Evolutionary conservation across 805 yeast genomes (phyloP).

Genomic region (Pachysolen tannophilus): DNA sequence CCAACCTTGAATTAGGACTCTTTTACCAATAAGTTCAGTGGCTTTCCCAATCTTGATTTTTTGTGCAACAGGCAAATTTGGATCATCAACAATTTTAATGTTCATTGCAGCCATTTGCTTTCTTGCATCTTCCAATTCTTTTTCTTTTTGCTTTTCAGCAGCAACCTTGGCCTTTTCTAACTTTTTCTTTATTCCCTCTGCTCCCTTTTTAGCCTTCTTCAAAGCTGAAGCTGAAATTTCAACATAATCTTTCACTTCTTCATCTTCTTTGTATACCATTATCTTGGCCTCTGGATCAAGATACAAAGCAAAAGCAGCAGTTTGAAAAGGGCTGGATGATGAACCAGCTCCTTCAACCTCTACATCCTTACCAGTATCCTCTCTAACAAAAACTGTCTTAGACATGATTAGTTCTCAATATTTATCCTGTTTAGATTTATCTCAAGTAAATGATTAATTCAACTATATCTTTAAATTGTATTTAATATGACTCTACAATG

Average conservation of each 20-base stretch:
- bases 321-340: conserved; percentile 62
- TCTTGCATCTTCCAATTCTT: conserved; percentile 65
- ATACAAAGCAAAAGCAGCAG: conserved; percentile 76
- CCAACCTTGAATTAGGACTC: conserved; percentile 90
- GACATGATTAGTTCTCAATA: too few relatives aligned
- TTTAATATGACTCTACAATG: too few relatives aligned
- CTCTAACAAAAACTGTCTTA: conserved; percentile 71
- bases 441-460: too few relatives aligned
- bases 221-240: conserved; percentile 86
- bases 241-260: conserved; percentile 51
- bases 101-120: conserved; percentile 72
- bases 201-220: conserved; percentile 95
- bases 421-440: too few relatives aligned
- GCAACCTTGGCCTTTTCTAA: conserved; percentile 58
- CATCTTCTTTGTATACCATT: conserved; percentile 52
- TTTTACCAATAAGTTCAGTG: conserved; percentile 47
- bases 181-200: conserved; percentile 82
- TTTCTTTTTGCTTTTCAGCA: conserved; percentile 41
- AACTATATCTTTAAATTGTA: too few relatives aligned
- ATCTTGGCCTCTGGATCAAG: conserved; percentile 37
- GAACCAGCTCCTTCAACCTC: conserved; percentile 47
- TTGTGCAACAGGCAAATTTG: conserved; percentile 59
- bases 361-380: conserved; percentile 60
- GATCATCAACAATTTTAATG: conserved; percentile 69
- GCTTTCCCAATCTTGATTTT: conserved; percentile 57